phyloP scores from a whole-genome alignment of 1,139 yeast species.

The Debaryomyces subglobosus region DNA sequence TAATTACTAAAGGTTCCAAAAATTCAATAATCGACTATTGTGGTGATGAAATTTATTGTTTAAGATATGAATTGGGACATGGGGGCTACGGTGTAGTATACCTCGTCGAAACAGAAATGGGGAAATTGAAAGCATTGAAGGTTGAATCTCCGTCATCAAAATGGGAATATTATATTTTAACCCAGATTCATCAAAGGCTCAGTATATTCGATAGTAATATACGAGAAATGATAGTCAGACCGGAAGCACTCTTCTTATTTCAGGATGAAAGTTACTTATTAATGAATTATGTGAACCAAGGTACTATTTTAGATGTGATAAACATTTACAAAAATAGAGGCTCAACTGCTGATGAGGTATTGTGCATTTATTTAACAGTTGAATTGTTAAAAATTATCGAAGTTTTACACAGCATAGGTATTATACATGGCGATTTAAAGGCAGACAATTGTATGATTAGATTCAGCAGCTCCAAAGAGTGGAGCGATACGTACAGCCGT shows the following conservation, averaged over 20 bases:
- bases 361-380: conserved; percentile 64
- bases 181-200: conserved; percentile 51
- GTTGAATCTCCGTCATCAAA: conserved; percentile 69
- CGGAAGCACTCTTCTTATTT: conserved; percentile 58
- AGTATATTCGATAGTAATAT: conserved; percentile 15
- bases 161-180: conserved; percentile 83
- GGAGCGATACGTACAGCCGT: conserved; percentile 30
- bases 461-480: conserved; percentile 33
- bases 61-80: conserved; percentile 67
- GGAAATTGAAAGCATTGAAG: conserved; percentile 67
- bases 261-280: conserved; percentile 76
- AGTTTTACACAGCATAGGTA: conserved; percentile 61
- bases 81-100: conserved; percentile 85
- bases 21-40: conserved; percentile 50
- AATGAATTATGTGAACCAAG: conserved; percentile 70
- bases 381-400: conserved; percentile 66
- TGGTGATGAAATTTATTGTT: conserved; percentile 56
- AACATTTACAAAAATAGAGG: conserved; percentile 44
- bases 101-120: conserved; percentile 67
- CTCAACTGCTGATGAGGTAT: conserved; percentile 56
- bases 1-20: conserved; percentile 40
- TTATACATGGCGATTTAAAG: conserved; percentile 84
- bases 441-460: conserved; percentile 87
- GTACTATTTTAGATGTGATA: conserved; percentile 76
- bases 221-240: conserved; percentile 35